phyloP scores from a whole-genome alignment of 176 grass and related monocot species.

The Otatea glauca region DNA sequence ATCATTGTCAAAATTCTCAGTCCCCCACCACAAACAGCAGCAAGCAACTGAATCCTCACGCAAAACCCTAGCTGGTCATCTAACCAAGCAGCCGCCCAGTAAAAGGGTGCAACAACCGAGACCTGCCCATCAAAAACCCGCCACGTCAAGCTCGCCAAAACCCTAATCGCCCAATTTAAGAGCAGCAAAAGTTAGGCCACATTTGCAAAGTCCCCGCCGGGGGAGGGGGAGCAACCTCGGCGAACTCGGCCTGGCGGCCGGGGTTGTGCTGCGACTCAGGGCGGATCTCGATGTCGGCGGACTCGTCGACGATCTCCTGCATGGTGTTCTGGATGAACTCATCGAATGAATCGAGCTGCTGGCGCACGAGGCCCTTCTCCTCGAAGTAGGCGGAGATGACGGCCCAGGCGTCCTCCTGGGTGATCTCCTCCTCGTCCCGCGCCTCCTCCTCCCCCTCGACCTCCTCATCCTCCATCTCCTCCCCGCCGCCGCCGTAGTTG shows the following conservation, averaged over 20 bases:
- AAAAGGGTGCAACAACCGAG: neutral
- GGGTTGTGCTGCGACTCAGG: slow-evolving; percentile 99
- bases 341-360: slow-evolving; percentile 97
- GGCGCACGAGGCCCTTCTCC: slow-evolving; percentile 94
- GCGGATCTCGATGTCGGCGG: slow-evolving; percentile 90
- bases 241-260: slow-evolving; percentile 91
- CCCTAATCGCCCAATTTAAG: slow-evolving; percentile 34
- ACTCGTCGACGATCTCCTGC: slow-evolving; percentile 98
- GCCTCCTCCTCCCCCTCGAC: slow-evolving; percentile 45
- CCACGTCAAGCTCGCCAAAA: slow-evolving; percentile 33
- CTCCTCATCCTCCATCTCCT: slow-evolving; percentile 66
- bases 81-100: neutral
- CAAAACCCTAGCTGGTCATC: slow-evolving; percentile 40
- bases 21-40: neutral
- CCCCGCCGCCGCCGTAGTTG: slow-evolving; percentile 41
- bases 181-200: slow-evolving; percentile 50
- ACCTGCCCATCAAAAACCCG: neutral
- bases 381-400: slow-evolving; percentile 98
- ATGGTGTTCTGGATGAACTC: slow-evolving; percentile 98
- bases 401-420: slow-evolving; percentile 93
- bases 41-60: neutral
- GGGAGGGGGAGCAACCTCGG: slow-evolving; percentile 56
- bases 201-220: neutral
- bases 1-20: neutral
- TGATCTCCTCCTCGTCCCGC: slow-evolving; percentile 85